Percentiles rank a stretch among this genome's conserved stretches.
Evolutionary conservation across 2,329 filamentous ascomycete species (phyloP).

Genomic region (Trichophyton benhamiae): DNA sequence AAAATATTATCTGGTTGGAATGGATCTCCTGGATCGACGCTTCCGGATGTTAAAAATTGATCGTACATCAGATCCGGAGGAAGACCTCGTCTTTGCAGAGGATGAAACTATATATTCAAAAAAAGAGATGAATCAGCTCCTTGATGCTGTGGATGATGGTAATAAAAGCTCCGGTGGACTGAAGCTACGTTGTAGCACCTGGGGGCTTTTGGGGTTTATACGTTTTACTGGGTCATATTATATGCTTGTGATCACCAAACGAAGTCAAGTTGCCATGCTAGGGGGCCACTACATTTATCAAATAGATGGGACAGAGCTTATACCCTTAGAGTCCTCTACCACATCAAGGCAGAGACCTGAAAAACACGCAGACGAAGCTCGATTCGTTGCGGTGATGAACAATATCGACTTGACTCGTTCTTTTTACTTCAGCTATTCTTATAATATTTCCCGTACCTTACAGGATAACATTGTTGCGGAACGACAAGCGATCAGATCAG

Average conservation of each 20-base stretch:
- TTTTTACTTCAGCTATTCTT: slow-evolving; percentile 98
- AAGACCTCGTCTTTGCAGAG: slow-evolving; percentile 71
- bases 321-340: slow-evolving; percentile 65
- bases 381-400: slow-evolving; percentile 77
- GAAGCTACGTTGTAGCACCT: slow-evolving; percentile 77
- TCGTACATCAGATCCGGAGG: slow-evolving; percentile 64
- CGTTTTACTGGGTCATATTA: slow-evolving; percentile 92
- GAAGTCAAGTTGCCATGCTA: slow-evolving; percentile 89
- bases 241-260: slow-evolving; percentile 92
- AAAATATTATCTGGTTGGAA: slow-evolving; percentile 86
- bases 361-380: slow-evolving; percentile 73
- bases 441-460: slow-evolving; percentile 83
- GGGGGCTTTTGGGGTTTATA: slow-evolving; percentile 91
- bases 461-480: slow-evolving; percentile 85
- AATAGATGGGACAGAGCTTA: slow-evolving; percentile 82
- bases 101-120: slow-evolving; percentile 92
- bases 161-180: slow-evolving; percentile 84
- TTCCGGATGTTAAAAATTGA: slow-evolving; percentile 94
- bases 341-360: slow-evolving; percentile 62
- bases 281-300: slow-evolving; percentile 95
- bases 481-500: slow-evolving; percentile 56
- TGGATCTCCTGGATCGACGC: slow-evolving; percentile 74
- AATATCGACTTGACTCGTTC: slow-evolving; percentile 81
- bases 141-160: slow-evolving; percentile 89
- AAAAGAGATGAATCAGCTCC: slow-evolving; percentile 81